A percentile compares a stretch with the other conserved stretches of the same genome.
phyloP scores from a whole-genome alignment of 1,139 yeast species.

The Zygosaccharomyces sapae region DNA sequence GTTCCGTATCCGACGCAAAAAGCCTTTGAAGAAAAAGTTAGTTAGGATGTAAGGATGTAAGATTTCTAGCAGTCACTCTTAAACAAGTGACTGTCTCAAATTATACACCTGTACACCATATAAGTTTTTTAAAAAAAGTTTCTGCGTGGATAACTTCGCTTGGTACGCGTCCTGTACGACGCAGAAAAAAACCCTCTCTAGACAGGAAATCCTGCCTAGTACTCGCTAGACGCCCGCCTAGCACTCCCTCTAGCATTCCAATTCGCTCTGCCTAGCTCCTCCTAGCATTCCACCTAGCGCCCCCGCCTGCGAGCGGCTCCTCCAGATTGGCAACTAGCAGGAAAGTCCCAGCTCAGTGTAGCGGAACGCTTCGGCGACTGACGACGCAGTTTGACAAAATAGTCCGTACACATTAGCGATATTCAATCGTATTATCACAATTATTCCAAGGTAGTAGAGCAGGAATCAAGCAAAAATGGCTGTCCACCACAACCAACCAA shows the following conservation, averaged over 20 bases:
- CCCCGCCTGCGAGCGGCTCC: neutral
- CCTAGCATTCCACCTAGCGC: neutral
- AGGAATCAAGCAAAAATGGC: conserved; percentile 48
- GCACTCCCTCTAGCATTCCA: neutral
- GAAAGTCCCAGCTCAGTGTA: neutral
- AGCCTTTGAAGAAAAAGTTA: neutral
- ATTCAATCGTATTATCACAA: conserved; percentile 1
- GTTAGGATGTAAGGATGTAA: neutral
- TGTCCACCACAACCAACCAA: conserved; percentile 95
- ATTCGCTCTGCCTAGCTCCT: neutral
- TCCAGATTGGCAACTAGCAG: neutral
- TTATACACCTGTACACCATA: neutral
- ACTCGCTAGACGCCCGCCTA: neutral
- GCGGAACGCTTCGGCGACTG: neutral
- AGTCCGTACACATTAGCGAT: neutral
- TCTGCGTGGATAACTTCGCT: neutral
- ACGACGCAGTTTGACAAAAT: conserved; percentile 2
- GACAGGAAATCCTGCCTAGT: neutral
- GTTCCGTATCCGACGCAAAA: conserved; percentile 1
- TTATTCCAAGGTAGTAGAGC: conserved; percentile 22
- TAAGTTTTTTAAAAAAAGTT: neutral
- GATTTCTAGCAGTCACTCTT: neutral
- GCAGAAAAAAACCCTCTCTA: neutral
- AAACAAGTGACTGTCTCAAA: neutral
- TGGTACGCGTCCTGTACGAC: neutral